Evolutionary conservation across 2,329 filamentous ascomycete species (phyloP), one percentile per base, ranked within the genome.

Genomic region (Trichoderma pleuroti): DNA sequence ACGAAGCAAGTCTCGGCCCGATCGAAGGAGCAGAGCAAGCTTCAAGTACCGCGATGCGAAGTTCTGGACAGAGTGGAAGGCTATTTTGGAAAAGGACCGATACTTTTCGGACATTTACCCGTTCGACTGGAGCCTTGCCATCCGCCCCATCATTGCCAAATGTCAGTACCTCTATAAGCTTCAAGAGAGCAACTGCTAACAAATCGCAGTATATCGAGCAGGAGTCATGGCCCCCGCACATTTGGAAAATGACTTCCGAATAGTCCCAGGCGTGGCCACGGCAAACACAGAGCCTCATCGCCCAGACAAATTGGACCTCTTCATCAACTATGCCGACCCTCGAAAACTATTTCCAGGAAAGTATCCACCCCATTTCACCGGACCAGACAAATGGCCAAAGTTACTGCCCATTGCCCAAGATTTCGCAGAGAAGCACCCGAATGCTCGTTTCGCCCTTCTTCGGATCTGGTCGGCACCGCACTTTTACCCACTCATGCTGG

Each of bases 401-500:
- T 39, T 78, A 0, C 32, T 76, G 1, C 76, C 75, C 1, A 21
- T 18, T 2, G 77, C 73, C 1, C 59, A 70, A 9, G 14, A n/a
- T 0, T 78, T 75, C 54, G 71, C 72, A 26, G 1, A 18, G 1
- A 34, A n/a, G 1, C 70, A 76, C 11, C 14, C 30, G 0, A 57
- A 49, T 4, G 77, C 76, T 0, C 76, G 75, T 3, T 78, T 78
- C 32, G 73, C 77, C 2, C 72, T 78, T 0, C 71, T 78, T 0
- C 73, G 76, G 1, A 60, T 77, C 36, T 78, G 76, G 76, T 76
- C 77, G 0, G 74, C 76, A 6, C 72, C 76, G 2, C 77, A 78
- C 64, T 78, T 74, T 60, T 78, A 78, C 61, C 77, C 76, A 3
- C 71, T 76, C 24, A 77, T 78, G 77, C 66, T 78, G 0, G 75